phyloP scores from a whole-genome alignment of 257 asterid species.

The Pogostemon cablin region DNA sequence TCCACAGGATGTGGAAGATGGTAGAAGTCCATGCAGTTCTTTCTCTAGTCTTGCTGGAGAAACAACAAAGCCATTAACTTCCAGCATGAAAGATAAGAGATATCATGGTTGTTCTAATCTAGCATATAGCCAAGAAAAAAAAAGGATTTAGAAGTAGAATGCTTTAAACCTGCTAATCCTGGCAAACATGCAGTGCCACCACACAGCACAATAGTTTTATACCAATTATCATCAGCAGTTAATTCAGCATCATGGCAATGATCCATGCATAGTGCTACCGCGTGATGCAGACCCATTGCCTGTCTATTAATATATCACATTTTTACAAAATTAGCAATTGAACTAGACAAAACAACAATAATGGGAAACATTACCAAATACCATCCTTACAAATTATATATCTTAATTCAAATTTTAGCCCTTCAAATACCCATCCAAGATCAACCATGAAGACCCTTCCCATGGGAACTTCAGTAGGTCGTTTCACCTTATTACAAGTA shows the following conservation, averaged over 20 bases:
- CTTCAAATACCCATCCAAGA: slow-evolving; percentile 20
- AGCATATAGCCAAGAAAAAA: slow-evolving; percentile 18
- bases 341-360: slow-evolving; percentile 14
- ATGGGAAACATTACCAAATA: background rate
- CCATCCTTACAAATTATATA: slow-evolving; percentile 23
- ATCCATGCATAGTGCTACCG: slow-evolving; percentile 90
- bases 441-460: slow-evolving; percentile 27
- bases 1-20: slow-evolving; percentile 54
- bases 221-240: slow-evolving; percentile 73
- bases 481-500: slow-evolving; percentile 29
- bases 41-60: slow-evolving; percentile 85
- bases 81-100: slow-evolving; percentile 22
- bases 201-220: slow-evolving; percentile 76
- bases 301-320: slow-evolving; percentile 55
- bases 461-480: slow-evolving; percentile 20
- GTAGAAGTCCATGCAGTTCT: slow-evolving; percentile 60
- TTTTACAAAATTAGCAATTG: slow-evolving; percentile 1
- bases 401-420: background rate
- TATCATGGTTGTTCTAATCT: slow-evolving; percentile 23
- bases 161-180: slow-evolving; percentile 81
- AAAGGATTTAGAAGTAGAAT: slow-evolving; percentile 16
- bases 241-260: slow-evolving; percentile 88
- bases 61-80: slow-evolving; percentile 30
- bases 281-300: slow-evolving; percentile 82
- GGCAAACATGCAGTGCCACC: slow-evolving; percentile 98